phyloP scores from a whole-genome alignment of 2,329 filamentous ascomycete genomes.

The Curvularia spicifera region DNA sequence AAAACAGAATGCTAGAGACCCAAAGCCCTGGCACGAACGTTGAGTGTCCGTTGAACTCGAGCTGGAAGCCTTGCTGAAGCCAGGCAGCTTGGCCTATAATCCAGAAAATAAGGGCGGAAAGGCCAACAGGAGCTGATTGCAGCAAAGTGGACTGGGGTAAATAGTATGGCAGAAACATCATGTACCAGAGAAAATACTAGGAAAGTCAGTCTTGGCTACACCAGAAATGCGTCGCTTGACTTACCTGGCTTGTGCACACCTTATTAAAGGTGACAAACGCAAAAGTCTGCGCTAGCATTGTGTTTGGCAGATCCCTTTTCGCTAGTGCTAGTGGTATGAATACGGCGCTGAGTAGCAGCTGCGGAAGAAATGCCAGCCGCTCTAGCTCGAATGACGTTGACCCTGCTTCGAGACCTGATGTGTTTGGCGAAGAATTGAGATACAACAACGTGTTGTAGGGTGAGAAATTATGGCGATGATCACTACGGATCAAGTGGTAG shows the following conservation, averaged over 20 bases:
- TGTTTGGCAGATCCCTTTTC: slow-evolving; percentile 78
- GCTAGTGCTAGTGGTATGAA: slow-evolving; percentile 77
- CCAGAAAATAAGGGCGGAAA: slow-evolving; percentile 74
- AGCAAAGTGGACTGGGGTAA: slow-evolving; percentile 80
- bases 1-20: slow-evolving; percentile 77
- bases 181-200: slow-evolving; percentile 98
- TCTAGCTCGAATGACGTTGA: slow-evolving; percentile 63
- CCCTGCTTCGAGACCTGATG: slow-evolving; percentile 34
- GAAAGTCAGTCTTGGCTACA: slow-evolving; percentile 4
- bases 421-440: slow-evolving; percentile 70
- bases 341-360: slow-evolving; percentile 79
- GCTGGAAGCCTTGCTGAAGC: slow-evolving; percentile 59
- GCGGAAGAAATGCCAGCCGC: slow-evolving; percentile 85
- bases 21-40: slow-evolving; percentile 88
- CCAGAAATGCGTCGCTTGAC: slow-evolving; percentile 28
- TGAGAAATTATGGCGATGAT: slow-evolving; percentile 98
- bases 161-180: slow-evolving; percentile 90
- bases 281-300: slow-evolving; percentile 94
- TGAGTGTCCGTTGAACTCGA: slow-evolving; percentile 70
- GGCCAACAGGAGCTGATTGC: slow-evolving; percentile 64
- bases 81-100: slow-evolving; percentile 69
- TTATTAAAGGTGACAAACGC: slow-evolving; percentile 98
- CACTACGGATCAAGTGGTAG: slow-evolving; percentile 89
- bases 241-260: slow-evolving; percentile 95
- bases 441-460: slow-evolving; percentile 94